A percentile compares a stretch with the other conserved stretches of the same genome.
Evolutionary conservation across 352 stramenopile species (phyloP).

Genomic region (Pythium volutum): DNA sequence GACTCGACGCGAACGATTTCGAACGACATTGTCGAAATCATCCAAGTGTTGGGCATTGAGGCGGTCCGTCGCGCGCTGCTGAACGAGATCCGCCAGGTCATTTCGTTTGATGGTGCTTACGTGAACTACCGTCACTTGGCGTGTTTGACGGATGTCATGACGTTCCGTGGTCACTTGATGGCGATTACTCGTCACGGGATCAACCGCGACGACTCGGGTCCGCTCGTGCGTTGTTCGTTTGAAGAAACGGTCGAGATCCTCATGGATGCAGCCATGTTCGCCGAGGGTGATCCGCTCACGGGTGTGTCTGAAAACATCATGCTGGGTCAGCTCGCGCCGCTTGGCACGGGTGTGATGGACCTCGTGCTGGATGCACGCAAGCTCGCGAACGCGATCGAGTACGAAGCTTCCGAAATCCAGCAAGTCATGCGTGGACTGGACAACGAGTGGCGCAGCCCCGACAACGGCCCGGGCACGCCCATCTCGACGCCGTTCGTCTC

Average conservation of each 20-base stretch:
- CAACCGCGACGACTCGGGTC: constrained; percentile 98
- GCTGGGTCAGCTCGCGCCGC: constrained; percentile 98
- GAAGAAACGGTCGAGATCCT: constrained; percentile 99
- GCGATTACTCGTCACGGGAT: constrained; percentile 97
- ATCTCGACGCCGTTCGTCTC: constrained; percentile 85
- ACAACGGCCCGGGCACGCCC: constrained; percentile 69
- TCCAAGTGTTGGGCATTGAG: constrained; percentile 97
- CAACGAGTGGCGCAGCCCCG: constrained; percentile 88
- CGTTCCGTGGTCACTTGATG: constrained; percentile 94
- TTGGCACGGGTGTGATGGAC: constrained; percentile 98
- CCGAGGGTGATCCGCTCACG: constrained; percentile 97
- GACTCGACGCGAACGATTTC: constrained; percentile 95
- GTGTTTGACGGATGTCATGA: constrained; percentile 99
- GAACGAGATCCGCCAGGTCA: constrained; percentile 97
- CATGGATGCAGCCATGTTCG: constrained; percentile 99
- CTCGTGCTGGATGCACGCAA: constrained; percentile 98
- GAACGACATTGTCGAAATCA: constrained; percentile 99
- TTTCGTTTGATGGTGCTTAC: constrained; percentile 97
- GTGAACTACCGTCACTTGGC: constrained; percentile 99
- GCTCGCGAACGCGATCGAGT: constrained; percentile 96
- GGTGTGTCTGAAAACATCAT: constrained; percentile 99
- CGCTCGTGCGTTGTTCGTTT: constrained; percentile 97
- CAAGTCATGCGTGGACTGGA: constrained; percentile 89
- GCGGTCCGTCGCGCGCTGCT: constrained; percentile 91
- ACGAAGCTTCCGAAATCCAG: constrained; percentile 92